phyloP scores from a whole-genome alignment of 2,329 filamentous ascomycete genomes.

The Pseudopyrenochaeta lycopersici region DNA sequence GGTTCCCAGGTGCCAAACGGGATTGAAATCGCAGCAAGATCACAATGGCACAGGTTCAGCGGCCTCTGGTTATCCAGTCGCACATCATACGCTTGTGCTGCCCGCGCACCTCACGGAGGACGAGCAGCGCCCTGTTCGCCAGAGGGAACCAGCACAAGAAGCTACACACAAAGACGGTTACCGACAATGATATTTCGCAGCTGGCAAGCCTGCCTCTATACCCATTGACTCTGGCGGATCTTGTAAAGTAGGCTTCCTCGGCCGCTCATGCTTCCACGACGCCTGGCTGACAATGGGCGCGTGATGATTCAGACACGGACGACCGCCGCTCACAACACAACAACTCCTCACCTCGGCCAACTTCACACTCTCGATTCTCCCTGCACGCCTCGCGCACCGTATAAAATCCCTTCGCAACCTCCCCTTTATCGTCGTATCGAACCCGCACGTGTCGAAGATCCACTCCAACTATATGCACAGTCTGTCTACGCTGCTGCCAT shows the following conservation, averaged over 20 bases:
- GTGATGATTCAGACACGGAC: slow-evolving; percentile 67
- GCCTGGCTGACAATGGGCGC: slow-evolving; percentile 17
- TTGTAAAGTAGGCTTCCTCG: slow-evolving; percentile 74
- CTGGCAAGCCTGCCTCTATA: slow-evolving; percentile 82
- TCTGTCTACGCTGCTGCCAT: slow-evolving; percentile 87
- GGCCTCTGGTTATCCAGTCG: slow-evolving; percentile 48
- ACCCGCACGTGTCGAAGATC: slow-evolving; percentile 91
- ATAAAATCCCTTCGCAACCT: slow-evolving; percentile 93
- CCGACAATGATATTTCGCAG: slow-evolving; percentile 78
- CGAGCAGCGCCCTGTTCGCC: slow-evolving; percentile 23
- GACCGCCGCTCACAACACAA: slow-evolving; percentile 81
- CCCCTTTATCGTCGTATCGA: slow-evolving; percentile 98
- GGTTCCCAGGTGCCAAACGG: background rate
- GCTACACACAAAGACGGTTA: slow-evolving; percentile 55
- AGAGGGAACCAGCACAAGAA: slow-evolving; percentile 20
- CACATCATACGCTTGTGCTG: slow-evolving; percentile 47
- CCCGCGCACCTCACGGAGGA: slow-evolving; percentile 31
- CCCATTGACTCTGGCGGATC: slow-evolving; percentile 82
- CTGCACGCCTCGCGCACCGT: slow-evolving; percentile 89
- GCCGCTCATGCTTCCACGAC: background rate
- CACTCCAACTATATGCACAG: slow-evolving; percentile 97
- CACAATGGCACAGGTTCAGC: slow-evolving; percentile 41
- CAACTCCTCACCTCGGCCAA: slow-evolving; percentile 90
- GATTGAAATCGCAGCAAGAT: background rate
- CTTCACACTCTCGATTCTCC: slow-evolving; percentile 92